Conservation (phyloP, 257 asterid genomes). For the Solanum verrucosum region DNA sequence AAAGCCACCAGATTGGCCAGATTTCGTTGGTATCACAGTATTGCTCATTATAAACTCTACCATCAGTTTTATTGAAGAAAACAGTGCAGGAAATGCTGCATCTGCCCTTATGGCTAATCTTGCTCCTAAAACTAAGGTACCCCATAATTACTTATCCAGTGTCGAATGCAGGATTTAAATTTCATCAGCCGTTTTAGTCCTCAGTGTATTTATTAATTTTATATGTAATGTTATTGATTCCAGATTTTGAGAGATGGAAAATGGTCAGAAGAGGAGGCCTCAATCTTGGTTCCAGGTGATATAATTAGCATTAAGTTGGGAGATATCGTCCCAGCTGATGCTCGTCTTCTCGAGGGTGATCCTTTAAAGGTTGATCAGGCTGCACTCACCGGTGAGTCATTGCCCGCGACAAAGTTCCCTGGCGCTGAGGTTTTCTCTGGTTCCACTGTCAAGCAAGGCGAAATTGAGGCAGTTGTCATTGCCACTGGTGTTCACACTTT, state of each 20-base stretch:
- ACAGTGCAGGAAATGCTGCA: conserved; percentile 86
- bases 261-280: conserved; percentile 75
- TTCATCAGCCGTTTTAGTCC: background rate
- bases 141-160: background rate
- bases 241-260: conserved; percentile 83
- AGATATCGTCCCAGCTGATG: conserved; percentile 86
- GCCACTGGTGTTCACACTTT: conserved; percentile 97
- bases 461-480: conserved; percentile 75
- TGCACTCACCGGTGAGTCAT: conserved; percentile 84
- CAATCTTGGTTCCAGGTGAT: conserved; percentile 87
- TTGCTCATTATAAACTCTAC: conserved; percentile 79
- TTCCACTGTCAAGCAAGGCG: conserved; percentile 94
- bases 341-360: conserved; percentile 91
- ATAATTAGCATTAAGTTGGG: conserved; percentile 80
- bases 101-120: conserved; percentile 94
- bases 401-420: conserved; percentile 72
- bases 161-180: too few species aligned
- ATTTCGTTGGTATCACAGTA: conserved; percentile 51
- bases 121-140: conserved; percentile 86
- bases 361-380: conserved; percentile 84
- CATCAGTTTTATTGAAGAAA: conserved; percentile 74
- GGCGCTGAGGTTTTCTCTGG: conserved; percentile 80
- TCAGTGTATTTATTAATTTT: background rate
- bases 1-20: conserved; percentile 76
- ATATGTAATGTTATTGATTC: background rate